Conservation (phyloP, 1,139 yeast genomes). For the Yamadazyma oceani region DNA sequence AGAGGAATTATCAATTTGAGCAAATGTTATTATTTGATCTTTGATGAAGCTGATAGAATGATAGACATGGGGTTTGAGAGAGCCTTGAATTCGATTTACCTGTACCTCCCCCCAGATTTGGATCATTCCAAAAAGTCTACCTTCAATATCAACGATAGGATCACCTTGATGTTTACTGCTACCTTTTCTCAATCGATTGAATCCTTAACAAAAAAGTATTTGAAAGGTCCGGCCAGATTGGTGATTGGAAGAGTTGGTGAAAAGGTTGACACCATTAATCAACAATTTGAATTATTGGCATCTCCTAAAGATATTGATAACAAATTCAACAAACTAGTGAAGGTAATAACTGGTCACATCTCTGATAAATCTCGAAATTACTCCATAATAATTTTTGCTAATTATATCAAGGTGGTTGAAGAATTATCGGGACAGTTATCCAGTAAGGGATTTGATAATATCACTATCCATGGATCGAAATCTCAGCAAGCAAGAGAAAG, state of each 20-base stretch:
- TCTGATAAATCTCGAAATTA: conserved; percentile 14
- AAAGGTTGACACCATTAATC: conserved; percentile 68
- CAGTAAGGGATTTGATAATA: conserved; percentile 41
- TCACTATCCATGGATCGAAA: conserved; percentile 83
- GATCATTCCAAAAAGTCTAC: conserved; percentile 25
- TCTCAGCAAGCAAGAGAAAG: conserved; percentile 83
- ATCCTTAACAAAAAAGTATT: conserved; percentile 59
- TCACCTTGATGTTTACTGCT: conserved; percentile 90
- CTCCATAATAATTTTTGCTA: conserved; percentile 81
- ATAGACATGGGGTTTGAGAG: conserved; percentile 92
- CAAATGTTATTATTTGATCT: conserved; percentile 66
- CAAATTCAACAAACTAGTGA: conserved; percentile 26
- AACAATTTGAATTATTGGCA: conserved; percentile 56
- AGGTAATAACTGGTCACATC: conserved; percentile 23
- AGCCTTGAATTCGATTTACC: conserved; percentile 62
- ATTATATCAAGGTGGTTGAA: conserved; percentile 74
- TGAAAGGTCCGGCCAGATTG: conserved; percentile 61
- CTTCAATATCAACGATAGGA: conserved; percentile 29
- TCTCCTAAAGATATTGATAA: conserved; percentile 21
- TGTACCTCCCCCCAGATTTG: conserved; percentile 38
- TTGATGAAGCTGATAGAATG: conserved; percentile 96
- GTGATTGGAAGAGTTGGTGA: conserved; percentile 65
- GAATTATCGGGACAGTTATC: conserved; percentile 51
- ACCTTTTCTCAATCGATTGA: conserved; percentile 82
- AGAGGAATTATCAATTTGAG: conserved; percentile 59